These are phyloP conservation scores for Hypomontagnella submonticulosa DNA, from an alignment of 495 filamentous ascomycete genomes.

Conservation along the genomic window DNA sequence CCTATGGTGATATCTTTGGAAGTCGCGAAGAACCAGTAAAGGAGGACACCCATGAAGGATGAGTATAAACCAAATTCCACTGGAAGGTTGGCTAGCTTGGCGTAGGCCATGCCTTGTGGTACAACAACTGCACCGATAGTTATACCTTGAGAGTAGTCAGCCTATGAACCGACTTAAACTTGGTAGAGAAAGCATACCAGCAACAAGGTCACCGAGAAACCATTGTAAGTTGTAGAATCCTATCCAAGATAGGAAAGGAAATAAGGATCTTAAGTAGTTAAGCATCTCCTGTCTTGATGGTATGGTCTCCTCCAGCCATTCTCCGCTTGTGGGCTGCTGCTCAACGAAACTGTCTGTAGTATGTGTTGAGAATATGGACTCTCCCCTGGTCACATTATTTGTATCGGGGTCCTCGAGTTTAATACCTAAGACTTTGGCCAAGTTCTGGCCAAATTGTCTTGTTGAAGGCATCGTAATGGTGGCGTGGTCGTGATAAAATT, in stretches of 20 bases:
- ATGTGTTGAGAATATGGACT: constrained; percentile 80
- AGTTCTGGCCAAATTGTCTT: constrained; percentile 67
- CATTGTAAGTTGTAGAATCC: constrained; percentile 87
- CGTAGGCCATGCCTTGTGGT: constrained; percentile 98
- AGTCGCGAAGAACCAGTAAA: constrained; percentile 99
- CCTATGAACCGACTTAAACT: not conserved
- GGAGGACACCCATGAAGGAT: constrained; percentile 94
- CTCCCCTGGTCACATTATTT: constrained; percentile 71
- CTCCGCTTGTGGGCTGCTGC: constrained; percentile 75
- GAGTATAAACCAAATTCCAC: constrained; percentile 93
- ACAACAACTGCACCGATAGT: constrained; percentile 97
- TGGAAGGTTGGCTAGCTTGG: constrained; percentile 78
- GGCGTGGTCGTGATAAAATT: not conserved
- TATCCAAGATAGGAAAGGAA: constrained; percentile 93
- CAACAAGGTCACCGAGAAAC: constrained; percentile 88
- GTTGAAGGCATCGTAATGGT: constrained; percentile 35
- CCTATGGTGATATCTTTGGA: constrained; percentile 99
- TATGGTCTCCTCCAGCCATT: constrained; percentile 73
- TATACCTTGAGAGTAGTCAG: constrained; percentile 67
- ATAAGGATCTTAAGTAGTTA: constrained; percentile 73
- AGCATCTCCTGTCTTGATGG: constrained; percentile 66
- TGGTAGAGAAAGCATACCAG: constrained; percentile 67
- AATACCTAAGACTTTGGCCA: constrained; percentile 88
- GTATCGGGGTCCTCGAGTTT: constrained; percentile 74
- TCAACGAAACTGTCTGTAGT: constrained; percentile 87